Percentiles rank a stretch among this genome's conserved stretches.
Evolutionary conservation across 345 rosid genomes (phyloP).

Genomic region (Aquilaria yunnanensis): DNA sequence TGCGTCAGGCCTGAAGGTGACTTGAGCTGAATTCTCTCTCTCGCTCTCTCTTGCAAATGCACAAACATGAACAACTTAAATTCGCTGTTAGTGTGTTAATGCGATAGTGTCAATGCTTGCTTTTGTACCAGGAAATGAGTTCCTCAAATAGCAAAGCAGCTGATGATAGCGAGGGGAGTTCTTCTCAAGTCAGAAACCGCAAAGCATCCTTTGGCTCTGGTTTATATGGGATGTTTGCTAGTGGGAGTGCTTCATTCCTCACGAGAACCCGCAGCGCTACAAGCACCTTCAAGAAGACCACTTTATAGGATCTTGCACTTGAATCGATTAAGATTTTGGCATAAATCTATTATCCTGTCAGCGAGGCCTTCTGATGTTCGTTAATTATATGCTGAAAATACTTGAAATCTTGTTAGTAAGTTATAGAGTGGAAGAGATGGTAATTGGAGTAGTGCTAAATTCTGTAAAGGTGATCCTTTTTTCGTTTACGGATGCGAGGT

Average conservation of each 20-base stretch:
- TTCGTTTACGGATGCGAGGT: too few species aligned
- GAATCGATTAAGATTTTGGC: neutral
- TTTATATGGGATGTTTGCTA: slow-evolving; percentile 8
- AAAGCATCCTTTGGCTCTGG: slow-evolving; percentile 21
- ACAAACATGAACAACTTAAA: too few species aligned
- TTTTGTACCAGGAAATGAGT: slow-evolving; percentile 37
- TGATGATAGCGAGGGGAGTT: slow-evolving; percentile 16
- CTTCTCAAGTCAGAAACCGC: slow-evolving; percentile 15
- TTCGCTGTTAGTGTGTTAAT: too few species aligned
- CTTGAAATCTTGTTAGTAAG: too few species aligned
- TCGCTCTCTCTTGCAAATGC: neutral
- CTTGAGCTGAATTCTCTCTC: neutral
- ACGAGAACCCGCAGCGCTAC: slow-evolving; percentile 36
- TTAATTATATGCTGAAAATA: too few species aligned
- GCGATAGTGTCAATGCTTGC: slow-evolving; percentile 1
- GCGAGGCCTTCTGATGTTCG: neutral
- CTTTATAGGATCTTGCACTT: slow-evolving; percentile 9
- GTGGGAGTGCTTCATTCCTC: slow-evolving; percentile 19
- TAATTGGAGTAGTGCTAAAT: slow-evolving; percentile 12
- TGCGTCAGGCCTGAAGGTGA: slow-evolving; percentile 38
- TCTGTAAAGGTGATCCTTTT: slow-evolving; percentile 23
- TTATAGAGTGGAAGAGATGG: too few species aligned
- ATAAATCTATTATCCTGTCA: neutral
- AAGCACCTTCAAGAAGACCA: slow-evolving; percentile 25
- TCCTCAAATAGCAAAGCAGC: slow-evolving; percentile 21